Evolutionary conservation across 1,284 basidiomycete species (phyloP).

Genomic region (Trametes polyzona): DNA sequence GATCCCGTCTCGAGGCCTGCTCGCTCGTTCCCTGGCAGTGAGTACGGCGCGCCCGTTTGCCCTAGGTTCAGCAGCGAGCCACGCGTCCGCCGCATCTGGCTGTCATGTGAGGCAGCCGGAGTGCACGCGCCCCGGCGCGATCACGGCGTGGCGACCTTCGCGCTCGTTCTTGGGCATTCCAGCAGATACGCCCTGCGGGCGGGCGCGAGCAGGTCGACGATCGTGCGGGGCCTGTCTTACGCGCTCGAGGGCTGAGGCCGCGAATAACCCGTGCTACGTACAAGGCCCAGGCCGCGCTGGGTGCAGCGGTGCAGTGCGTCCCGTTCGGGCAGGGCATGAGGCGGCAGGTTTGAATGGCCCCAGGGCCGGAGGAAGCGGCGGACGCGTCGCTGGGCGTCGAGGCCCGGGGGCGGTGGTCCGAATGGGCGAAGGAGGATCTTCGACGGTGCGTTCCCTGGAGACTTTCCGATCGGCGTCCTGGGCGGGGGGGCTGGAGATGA

Average conservation of each 20-base stretch:
- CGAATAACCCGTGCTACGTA: not conserved
- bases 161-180: slow-evolving; percentile 12
- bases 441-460: not conserved
- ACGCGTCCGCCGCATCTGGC: not conserved
- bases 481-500: not conserved
- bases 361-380: not conserved
- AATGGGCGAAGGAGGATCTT: not conserved
- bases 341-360: not conserved
- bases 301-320: not conserved
- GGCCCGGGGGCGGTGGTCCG: not conserved
- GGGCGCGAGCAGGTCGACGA: slow-evolving; percentile 7
- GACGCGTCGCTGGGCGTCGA: not conserved
- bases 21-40: not conserved
- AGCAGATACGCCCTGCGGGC: not conserved
- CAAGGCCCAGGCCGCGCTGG: not conserved
- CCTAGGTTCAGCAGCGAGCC: not conserved
- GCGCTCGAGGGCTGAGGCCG: not conserved
- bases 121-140: slow-evolving; percentile 3
- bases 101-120: slow-evolving; percentile 18
- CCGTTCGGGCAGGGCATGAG: not conserved
- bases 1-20: not conserved
- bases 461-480: slow-evolving; percentile 7
- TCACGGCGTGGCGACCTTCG: slow-evolving; percentile 14
- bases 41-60: not conserved
- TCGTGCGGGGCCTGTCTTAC: slow-evolving; percentile 9